Percentiles rank a stretch among this genome's conserved stretches.
Evolutionary conservation across 2,329 filamentous ascomycete genomes (phyloP).

Genomic region (Metarhizium humberi): DNA sequence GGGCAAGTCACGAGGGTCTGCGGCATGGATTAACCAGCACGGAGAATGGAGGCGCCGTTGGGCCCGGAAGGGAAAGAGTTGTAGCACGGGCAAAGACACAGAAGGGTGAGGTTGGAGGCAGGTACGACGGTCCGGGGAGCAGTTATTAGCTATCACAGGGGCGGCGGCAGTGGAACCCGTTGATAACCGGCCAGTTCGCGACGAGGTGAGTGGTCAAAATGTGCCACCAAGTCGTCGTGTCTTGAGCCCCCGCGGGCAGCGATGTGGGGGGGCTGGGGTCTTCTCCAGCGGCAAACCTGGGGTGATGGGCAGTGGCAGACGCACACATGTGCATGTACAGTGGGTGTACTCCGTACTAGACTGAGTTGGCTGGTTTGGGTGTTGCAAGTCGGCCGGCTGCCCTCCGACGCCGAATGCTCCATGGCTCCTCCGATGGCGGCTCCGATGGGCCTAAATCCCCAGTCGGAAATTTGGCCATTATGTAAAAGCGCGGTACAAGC

Average conservation of each 20-base stretch:
- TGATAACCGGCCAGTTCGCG: conserved; percentile 3
- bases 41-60: background rate
- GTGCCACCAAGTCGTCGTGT: background rate
- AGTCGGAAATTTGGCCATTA: background rate
- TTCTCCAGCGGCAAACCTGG: background rate
- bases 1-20: conserved; percentile 8
- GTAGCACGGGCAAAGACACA: background rate
- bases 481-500: no score
- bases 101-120: background rate
- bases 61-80: background rate
- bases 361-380: background rate
- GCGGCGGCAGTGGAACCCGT: conserved; percentile 4
- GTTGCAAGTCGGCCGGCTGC: background rate
- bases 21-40: background rate
- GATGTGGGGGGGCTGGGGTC: background rate
- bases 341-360: no score
- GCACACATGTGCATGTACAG: no score
- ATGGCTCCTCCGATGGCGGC: background rate
- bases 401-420: background rate
- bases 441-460: background rate
- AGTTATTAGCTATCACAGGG: background rate
- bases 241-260: background rate
- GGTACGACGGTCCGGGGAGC: background rate
- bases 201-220: background rate
- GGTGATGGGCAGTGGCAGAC: background rate